Evolutionary conservation across 164 flowering plant genomes (phyloP), one percentile per base, ranked within the genome.

Genomic region (Pachysandra terminalis): DNA sequence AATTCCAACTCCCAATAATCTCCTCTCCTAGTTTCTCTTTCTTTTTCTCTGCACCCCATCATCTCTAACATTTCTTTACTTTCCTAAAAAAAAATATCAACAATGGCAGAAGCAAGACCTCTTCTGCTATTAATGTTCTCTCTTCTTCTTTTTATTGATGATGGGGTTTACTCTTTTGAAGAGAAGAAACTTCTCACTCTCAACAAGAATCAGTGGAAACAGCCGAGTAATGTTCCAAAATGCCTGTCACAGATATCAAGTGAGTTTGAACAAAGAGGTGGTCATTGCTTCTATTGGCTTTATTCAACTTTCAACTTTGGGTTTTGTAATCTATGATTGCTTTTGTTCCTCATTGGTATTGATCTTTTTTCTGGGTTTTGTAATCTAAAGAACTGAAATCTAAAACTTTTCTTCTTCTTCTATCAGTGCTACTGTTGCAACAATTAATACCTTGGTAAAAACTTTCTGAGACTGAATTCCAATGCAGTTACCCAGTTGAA

Each of bases 181-280:
- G 79, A 79, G 57, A 85, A 80, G 73, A 71, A 73, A 59, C 66
- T 80, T 51, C 79, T 88, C 61, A 54, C 40, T 9, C 58, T 84
- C 69, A 73, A 79, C 19, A 75, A 69, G 16, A 72, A 80, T 65
- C 76, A 74, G 26, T 70, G 78, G 84, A 71, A 64, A 40, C 74
- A 74, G 37, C 76, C 66, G 41, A 68, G 51, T 40, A 68, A 52
- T 58, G 27, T 32, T 28, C 26, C 15, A 28, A 73, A 45, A 59
- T 85, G 85, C 68, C 68, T 69, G 35, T 76, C 86, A 59, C 87
- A 76, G 21, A 84, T 79, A 81, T 81, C 93, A 81, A 83, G 96
- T 88, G 73, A 83, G 90, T 81, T 57, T 19, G 15, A 54, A 45
- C 45, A 9, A 22, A 3, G 13, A 24, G 21, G 14, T 41, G n/a